phyloP scores from a whole-genome alignment of 495 filamentous ascomycete genomes.

The Penicillium maclennaniae region DNA sequence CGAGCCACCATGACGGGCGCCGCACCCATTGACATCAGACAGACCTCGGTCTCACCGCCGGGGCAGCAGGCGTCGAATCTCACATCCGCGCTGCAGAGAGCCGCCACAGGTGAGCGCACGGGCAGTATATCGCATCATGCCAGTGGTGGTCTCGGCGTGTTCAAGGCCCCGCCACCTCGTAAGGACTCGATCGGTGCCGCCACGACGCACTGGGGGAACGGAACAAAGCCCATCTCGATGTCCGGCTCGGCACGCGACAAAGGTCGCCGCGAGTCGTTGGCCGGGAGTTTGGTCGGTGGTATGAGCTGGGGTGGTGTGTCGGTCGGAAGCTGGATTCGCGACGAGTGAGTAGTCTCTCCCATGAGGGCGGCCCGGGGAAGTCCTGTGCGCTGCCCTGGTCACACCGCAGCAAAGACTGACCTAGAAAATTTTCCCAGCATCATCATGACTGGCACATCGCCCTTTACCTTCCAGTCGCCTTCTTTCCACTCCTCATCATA shows the following conservation, averaged over 20 bases:
- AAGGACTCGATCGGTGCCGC: constrained; percentile 68
- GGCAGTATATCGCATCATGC: constrained; percentile 41
- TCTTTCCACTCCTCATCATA: constrained; percentile 98
- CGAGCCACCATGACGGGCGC: constrained; percentile 48
- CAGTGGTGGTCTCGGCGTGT: constrained; percentile 52
- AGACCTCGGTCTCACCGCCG: constrained; percentile 59
- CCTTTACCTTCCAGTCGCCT: constrained; percentile 83
- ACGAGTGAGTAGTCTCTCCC: constrained; percentile 73
- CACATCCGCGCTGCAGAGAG: constrained; percentile 55
- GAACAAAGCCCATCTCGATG: constrained; percentile 83
- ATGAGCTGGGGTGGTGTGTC: constrained; percentile 99
- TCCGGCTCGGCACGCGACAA: constrained; percentile 69
- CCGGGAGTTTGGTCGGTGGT: constrained; percentile 81
- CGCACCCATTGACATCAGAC: constrained; percentile 63
- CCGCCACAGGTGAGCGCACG: constrained; percentile 38
- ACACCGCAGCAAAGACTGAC: constrained; percentile 29
- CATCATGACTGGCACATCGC: constrained; percentile 94
- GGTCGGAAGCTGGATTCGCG: constrained; percentile 92
- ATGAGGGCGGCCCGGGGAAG: constrained; percentile 4
- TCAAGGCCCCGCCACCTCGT: constrained; percentile 51
- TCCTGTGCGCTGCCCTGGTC: constrained; percentile 14
- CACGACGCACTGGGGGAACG: constrained; percentile 59
- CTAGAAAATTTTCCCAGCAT: constrained; percentile 56
- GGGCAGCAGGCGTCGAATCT: constrained; percentile 58
- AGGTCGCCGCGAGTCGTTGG: constrained; percentile 76